Conservation (phyloP, 2,329 filamentous ascomycete genomes). For the Xylaria polymorpha region DNA sequence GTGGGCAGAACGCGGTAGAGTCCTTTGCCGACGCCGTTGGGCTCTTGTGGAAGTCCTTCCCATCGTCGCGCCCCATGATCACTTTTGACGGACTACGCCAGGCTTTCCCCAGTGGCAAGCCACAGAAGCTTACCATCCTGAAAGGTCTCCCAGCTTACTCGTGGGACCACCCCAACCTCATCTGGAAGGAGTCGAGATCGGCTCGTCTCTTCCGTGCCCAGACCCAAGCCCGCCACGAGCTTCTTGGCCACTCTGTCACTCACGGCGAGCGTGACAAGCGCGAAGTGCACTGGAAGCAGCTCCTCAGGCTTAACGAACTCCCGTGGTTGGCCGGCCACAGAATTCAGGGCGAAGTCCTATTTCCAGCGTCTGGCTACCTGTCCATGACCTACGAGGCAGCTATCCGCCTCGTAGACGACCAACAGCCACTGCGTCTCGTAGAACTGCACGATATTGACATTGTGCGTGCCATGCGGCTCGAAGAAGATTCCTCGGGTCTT, state of each 20-base stretch:
- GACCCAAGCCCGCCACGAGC: neutral
- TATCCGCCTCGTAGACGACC: no score
- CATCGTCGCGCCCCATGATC: neutral
- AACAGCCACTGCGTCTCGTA: neutral
- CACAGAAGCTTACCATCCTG: neutral
- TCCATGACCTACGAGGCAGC: constrained; percentile 1
- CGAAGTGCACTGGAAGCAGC: constrained; percentile 28
- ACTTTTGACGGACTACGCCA: constrained; percentile 1
- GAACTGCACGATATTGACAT: neutral
- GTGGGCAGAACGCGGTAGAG: constrained; percentile 4
- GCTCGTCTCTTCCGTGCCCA: constrained; percentile 8
- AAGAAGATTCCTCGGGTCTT: constrained; percentile 1
- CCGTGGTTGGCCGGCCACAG: constrained; percentile 35
- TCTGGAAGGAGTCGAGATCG: constrained; percentile 14
- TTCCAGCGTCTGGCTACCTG: constrained; percentile 40
- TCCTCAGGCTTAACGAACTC: constrained; percentile 26
- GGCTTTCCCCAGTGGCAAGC: neutral
- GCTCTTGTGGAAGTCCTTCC: constrained; percentile 11
- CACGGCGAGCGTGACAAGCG: neutral
- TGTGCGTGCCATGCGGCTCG: constrained; percentile 7
- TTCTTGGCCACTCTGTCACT: neutral
- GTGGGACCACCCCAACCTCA: constrained; percentile 3
- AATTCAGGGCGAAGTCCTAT: constrained; percentile 33
- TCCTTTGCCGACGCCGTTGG: neutral
- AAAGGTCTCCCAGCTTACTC: constrained; percentile 14